Conservation (phyloP, 257 asterid species). For the Thymus quinquecostatus region DNA sequence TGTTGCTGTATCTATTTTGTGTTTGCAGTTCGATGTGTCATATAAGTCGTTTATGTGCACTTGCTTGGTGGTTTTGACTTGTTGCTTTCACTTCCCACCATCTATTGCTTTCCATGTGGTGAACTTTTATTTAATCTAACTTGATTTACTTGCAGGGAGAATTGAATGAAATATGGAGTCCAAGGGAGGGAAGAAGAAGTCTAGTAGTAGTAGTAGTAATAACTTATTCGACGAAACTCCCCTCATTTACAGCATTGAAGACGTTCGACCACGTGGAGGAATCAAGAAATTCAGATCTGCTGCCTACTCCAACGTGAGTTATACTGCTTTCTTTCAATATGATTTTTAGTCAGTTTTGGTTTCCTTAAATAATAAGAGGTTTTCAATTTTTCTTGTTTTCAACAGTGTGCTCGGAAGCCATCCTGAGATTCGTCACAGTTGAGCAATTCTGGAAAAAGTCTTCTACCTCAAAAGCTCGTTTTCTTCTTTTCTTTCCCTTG, state of each 20-base stretch:
- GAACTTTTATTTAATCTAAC: not conserved
- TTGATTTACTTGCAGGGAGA: conserved; percentile 27
- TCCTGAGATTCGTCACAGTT: conserved; percentile 35
- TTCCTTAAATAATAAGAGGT: not conserved
- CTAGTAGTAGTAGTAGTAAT: conserved; percentile 54
- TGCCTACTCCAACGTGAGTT: conserved; percentile 70
- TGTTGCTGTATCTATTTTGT: not conserved
- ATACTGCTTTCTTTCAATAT: not conserved
- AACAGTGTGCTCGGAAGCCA: conserved; percentile 46
- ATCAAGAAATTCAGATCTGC: conserved; percentile 69
- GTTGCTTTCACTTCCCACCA: not conserved
- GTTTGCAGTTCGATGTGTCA: not conserved
- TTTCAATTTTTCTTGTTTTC: not conserved
- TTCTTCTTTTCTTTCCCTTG: conserved; percentile 17
- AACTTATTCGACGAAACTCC: conserved; percentile 61
- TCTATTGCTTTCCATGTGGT: not conserved
- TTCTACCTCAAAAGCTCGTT: conserved; percentile 12
- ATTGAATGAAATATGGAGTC: conserved; percentile 50
- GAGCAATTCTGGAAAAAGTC: conserved; percentile 31
- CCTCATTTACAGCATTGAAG: conserved; percentile 63
- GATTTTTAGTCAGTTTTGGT: not conserved
- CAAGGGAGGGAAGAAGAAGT: conserved; percentile 54
- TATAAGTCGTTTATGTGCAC: not conserved
- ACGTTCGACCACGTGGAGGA: conserved; percentile 69
- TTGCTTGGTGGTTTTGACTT: not conserved